A percentile compares a stretch with the other conserved stretches of the same genome.
These are phyloP conservation scores for Periglandula ipomoeae DNA, from an alignment of 2,329 filamentous ascomycete species.

Conservation along the genomic window DNA sequence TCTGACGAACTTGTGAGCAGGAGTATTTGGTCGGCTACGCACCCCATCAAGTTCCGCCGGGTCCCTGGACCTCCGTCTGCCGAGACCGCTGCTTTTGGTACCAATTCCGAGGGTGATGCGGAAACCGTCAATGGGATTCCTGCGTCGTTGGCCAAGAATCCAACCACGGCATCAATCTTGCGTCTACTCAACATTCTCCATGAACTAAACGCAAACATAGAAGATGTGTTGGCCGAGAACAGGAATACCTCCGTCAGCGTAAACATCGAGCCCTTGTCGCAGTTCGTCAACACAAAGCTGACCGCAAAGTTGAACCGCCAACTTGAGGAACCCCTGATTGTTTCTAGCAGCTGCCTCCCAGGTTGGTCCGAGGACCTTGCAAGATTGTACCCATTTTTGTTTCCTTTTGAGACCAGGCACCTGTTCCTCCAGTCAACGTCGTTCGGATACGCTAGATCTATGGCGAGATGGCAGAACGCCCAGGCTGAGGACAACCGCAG, in stretches of 20 bases:
- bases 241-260: conserved; percentile 57
- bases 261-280: conserved; percentile 73
- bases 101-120: conserved; percentile 36
- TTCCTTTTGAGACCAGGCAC: conserved; percentile 95
- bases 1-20: conserved; percentile 58
- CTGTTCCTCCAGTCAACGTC: conserved; percentile 96
- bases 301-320: conserved; percentile 97
- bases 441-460: conserved; percentile 93
- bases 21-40: conserved; percentile 82
- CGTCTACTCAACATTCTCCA: conserved; percentile 84
- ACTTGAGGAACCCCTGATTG: conserved; percentile 90
- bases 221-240: conserved; percentile 77
- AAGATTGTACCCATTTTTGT: conserved; percentile 89
- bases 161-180: conserved; percentile 78
- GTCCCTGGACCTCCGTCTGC: conserved; percentile 73
- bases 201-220: conserved; percentile 84
- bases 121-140: conserved; percentile 57
- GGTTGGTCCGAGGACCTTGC: conserved; percentile 95
- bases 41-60: conserved; percentile 85
- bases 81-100: conserved; percentile 55
- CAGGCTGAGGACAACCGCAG: conserved; percentile 70
- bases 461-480: conserved; percentile 94
- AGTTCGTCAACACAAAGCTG: conserved; percentile 97
- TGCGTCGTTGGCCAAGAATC: conserved; percentile 71
- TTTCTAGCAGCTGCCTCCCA: conserved; percentile 91